A percentile compares a stretch with the other conserved stretches of the same genome.
Conservation (phyloP, 2,329 filamentous ascomycete species). For the Trichoderma cornu-damae region DNA sequence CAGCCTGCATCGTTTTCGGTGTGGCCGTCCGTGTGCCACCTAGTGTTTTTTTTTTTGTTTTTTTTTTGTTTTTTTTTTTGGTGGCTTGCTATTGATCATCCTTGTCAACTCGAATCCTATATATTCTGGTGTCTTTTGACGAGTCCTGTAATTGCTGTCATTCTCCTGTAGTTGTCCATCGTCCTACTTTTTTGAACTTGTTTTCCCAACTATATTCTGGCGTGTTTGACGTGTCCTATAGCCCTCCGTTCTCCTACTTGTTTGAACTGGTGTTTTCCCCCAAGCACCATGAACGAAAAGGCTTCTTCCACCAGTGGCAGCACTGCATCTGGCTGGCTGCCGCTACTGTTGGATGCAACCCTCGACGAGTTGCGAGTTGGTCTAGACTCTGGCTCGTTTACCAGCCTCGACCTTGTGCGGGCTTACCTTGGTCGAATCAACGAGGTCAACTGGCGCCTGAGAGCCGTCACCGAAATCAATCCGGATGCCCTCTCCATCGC, state of each 20-base stretch:
- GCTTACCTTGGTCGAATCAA: conserved; percentile 32
- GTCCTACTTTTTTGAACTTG: too few relatives aligned
- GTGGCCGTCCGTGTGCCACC: too few relatives aligned
- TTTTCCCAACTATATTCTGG: neutral
- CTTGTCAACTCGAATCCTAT: too few relatives aligned
- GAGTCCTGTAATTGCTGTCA: too few relatives aligned
- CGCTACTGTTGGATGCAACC: neutral
- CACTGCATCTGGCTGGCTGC: neutral
- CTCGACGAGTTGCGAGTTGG: conserved; percentile 24
- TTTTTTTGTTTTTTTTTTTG: too few relatives aligned
- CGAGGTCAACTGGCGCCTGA: conserved; percentile 28
- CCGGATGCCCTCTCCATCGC: conserved; percentile 33
- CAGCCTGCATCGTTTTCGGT: too few relatives aligned
- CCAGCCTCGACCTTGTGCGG: conserved; percentile 33
- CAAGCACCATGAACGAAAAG: neutral
- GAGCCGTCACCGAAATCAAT: conserved; percentile 32
- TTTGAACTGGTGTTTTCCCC: neutral
- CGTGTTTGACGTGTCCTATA: too few relatives aligned
- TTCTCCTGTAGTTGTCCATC: too few relatives aligned
- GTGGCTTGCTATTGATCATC: too few relatives aligned
- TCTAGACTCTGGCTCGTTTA: conserved; percentile 28
- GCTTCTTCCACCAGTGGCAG: too few relatives aligned
- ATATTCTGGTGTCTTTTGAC: too few relatives aligned
- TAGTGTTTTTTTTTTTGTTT: too few relatives aligned
- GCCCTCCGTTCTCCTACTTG: neutral